Evolutionary conservation across 768 basidiomycete species (phyloP).

Genomic region (Amanita rubescens): DNA sequence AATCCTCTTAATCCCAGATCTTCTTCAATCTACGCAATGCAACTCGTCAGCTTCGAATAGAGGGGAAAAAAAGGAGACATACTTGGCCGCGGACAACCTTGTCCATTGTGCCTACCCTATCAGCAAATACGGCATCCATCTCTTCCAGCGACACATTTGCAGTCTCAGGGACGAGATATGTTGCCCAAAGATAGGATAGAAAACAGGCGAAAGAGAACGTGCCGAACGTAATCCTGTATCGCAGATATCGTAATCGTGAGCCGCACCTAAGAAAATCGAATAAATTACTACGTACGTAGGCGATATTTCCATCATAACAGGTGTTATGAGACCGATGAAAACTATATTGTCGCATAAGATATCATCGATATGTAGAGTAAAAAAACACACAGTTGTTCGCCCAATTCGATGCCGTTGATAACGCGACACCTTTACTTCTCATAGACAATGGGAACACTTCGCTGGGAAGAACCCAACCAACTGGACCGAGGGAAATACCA

Average conservation of each 20-base stretch:
- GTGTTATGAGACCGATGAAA: conserved; percentile 68
- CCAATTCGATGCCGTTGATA: conserved; percentile 86
- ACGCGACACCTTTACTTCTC: conserved; percentile 73
- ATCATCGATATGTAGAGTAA: not conserved
- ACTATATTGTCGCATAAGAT: conserved; percentile 34
- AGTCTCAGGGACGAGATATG: conserved; percentile 65
- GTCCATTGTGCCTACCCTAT: conserved; percentile 52
- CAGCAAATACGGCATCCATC: conserved; percentile 61
- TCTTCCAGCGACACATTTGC: conserved; percentile 72
- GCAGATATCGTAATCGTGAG: not conserved
- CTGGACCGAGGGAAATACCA: conserved; percentile 70
- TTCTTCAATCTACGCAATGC: conserved; percentile 40
- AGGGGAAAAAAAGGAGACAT: conserved; percentile 4
- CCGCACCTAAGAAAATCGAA: not conserved
- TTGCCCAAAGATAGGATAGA: conserved; percentile 65
- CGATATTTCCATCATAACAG: conserved; percentile 54
- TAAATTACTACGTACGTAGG: conserved; percentile 36
- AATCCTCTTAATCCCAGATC: conserved; percentile 45
- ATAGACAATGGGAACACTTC: conserved; percentile 79
- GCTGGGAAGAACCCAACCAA: conserved; percentile 78
- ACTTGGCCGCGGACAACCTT: conserved; percentile 45
- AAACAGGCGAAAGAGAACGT: conserved; percentile 60
- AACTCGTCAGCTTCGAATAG: not conserved
- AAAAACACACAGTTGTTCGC: conserved; percentile 60
- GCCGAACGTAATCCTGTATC: conserved; percentile 57